These are phyloP conservation scores for Pestalotiopsis fici DNA, from an alignment of 2,329 filamentous ascomycete genomes.

Conservation along the genomic window DNA sequence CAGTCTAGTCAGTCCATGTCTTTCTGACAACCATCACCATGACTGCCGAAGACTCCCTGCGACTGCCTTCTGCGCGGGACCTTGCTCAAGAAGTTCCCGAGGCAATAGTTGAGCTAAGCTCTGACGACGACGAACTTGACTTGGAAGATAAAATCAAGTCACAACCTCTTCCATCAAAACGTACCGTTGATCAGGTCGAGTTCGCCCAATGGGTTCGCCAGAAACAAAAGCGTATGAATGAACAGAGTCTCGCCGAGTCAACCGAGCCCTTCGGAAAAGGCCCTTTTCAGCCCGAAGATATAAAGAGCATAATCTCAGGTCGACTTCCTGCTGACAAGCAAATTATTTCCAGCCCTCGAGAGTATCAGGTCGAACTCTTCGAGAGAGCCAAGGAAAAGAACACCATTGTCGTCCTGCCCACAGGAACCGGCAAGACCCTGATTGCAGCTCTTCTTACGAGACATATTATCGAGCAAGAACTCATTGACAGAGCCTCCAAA, in stretches of 20 bases:
- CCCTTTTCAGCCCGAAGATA: not conserved
- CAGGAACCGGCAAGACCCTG: conserved; percentile 86
- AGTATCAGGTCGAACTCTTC: conserved; percentile 92
- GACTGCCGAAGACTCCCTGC: not conserved
- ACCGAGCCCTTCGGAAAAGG: not conserved
- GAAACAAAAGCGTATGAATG: conserved; percentile 16
- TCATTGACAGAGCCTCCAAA: conserved; percentile 60
- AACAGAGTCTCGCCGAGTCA: not conserved
- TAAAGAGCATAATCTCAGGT: not conserved
- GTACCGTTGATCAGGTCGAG: conserved; percentile 2
- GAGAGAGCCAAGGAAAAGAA: conserved; percentile 84
- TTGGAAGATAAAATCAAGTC: conserved; percentile 14
- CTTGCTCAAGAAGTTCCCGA: not conserved
- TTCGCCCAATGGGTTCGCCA: conserved; percentile 23
- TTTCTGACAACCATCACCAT: not conserved
- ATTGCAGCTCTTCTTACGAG: conserved; percentile 86
- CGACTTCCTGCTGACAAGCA: conserved; percentile 37
- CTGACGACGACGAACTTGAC: not conserved
- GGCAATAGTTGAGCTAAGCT: conserved; percentile 18
- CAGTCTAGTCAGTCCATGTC: not conserved
- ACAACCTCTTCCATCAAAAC: not conserved
- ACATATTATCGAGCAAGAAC: conserved; percentile 74
- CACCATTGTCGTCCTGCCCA: conserved; percentile 78
- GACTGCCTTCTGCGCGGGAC: not conserved
- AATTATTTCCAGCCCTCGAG: conserved; percentile 77